phyloP scores from a whole-genome alignment of 371 early-diverging fungal genomes.

The Quaeritorhiza haematococci region DNA sequence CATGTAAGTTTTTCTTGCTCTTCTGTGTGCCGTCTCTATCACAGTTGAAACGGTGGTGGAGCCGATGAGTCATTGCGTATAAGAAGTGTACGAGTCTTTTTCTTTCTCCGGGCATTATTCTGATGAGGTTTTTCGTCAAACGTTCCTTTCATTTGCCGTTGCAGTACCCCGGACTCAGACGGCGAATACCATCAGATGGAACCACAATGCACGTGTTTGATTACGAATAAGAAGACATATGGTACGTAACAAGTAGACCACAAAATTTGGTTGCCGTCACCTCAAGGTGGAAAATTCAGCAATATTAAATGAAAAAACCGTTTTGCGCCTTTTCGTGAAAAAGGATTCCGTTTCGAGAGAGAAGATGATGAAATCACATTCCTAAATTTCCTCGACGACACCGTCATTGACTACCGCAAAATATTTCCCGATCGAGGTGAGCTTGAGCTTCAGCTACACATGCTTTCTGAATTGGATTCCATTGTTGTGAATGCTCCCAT shows the following conservation, averaged over 20 bases:
- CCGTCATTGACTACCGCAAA: neutral
- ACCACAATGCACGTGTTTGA: conserved; percentile 16
- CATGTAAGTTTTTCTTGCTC: too few species aligned
- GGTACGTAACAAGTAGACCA: conserved; percentile 3
- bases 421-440: too few species aligned
- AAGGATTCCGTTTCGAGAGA: conserved; percentile 20
- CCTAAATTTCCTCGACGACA: conserved; percentile 15
- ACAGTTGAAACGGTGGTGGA: too few species aligned
- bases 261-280: neutral
- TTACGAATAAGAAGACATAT: conserved; percentile 2
- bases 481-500: neutral
- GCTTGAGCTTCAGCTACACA: neutral
- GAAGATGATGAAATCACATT: conserved; percentile 28
- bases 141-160: too few species aligned
- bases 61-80: too few species aligned
- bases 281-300: too few species aligned
- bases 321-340: neutral
- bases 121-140: too few species aligned
- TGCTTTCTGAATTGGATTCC: neutral
- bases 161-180: neutral
- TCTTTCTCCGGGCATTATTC: too few species aligned
- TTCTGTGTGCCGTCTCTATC: too few species aligned
- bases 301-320: too few species aligned
- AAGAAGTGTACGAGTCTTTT: too few species aligned
- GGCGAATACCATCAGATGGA: conserved; percentile 18